phyloP scores from a whole-genome alignment of 768 basidiomycete species.

The Hericium rajendrae region DNA sequence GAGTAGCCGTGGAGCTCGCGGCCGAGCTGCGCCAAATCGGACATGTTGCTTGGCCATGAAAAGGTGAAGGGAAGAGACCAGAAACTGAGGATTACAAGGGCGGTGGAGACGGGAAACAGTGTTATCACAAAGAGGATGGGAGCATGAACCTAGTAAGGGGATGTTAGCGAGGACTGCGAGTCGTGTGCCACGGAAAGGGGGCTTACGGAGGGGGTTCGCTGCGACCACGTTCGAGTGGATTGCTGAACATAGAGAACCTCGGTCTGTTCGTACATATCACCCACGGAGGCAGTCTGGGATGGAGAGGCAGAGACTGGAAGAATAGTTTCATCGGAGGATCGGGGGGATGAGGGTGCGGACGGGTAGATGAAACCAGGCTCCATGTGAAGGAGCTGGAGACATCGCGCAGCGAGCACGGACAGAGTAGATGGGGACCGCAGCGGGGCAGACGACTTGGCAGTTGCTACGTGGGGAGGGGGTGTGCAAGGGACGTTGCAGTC shows the following conservation, averaged over 20 bases:
- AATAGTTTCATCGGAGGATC: conserved; percentile 26
- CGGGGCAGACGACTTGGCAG: conserved; percentile 5
- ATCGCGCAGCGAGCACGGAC: conserved; percentile 10
- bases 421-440: conserved; percentile 12
- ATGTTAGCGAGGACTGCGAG: conserved; percentile 3
- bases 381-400: conserved; percentile 6
- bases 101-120: conserved; percentile 61
- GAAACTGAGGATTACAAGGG: conserved; percentile 33
- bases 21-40: conserved; percentile 69
- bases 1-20: conserved; percentile 71
- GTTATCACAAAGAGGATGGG: conserved; percentile 64
- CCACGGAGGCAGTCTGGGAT: neutral
- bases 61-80: conserved; percentile 60
- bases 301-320: conserved; percentile 10
- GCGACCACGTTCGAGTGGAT: conserved; percentile 7
- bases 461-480: conserved; percentile 14
- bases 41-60: conserved; percentile 65
- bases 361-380: conserved; percentile 2
- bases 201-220: conserved; percentile 8
- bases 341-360: conserved; percentile 22
- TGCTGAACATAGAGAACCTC: neutral
- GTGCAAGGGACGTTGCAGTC: conserved; percentile 16
- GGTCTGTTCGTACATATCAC: conserved; percentile 7
- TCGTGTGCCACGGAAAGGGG: conserved; percentile 9
- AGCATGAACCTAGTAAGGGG: conserved; percentile 33